Base-by-base conservation (phyloP, 108 stramenopile species). In the Discostella pseudostelligera region DNA sequence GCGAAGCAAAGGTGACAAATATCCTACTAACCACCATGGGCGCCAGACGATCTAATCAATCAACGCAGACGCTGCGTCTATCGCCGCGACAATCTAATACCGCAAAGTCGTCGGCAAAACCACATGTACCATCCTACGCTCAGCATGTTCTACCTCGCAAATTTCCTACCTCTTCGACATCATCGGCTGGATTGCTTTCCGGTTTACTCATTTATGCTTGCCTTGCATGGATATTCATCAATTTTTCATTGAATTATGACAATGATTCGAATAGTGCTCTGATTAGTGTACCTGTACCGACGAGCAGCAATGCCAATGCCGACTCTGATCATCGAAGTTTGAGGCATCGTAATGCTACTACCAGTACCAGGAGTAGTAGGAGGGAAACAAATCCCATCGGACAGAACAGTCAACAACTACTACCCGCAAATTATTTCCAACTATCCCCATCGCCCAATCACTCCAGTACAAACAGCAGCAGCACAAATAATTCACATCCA, bases 11-110 rank as follows among this genome's bases (percentile, higher is more conserved):
- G 47, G 17, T 17, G 47, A 16, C n/a, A n/a, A n/a, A n/a, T n/a
- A n/a, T n/a, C n/a, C n/a, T 45, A 17, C 17, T 45, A 17, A 16
- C 48, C 20, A 62, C 29, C 6, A 62, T 62, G 58, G 58, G 36
- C 35, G 25, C 21, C 47, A 62, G 28, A 47, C 44, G n/a, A 43
- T 39, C 37, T 0, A 0, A 44, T 14, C 43, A 39, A 60, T 22
- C 40, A 13, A 20, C 19, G 43, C 24, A 1, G 43, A 4, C 22
- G 44, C 25, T n/a, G 32, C 61, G 28, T 28, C 61, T 16, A 19
- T 21, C 29, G n/a, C 26, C 32, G 2, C 40, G 2, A 59, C 42
- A 22, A 59, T 16, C 1, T 24, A 24, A 19, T 7, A 3, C 39
- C 58, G 24, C 49, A 35, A 50, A 36, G 8, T 14, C 51, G 8